Conservation (phyloP, 306 rosid genomes). For the Cucurbita maxima region DNA sequence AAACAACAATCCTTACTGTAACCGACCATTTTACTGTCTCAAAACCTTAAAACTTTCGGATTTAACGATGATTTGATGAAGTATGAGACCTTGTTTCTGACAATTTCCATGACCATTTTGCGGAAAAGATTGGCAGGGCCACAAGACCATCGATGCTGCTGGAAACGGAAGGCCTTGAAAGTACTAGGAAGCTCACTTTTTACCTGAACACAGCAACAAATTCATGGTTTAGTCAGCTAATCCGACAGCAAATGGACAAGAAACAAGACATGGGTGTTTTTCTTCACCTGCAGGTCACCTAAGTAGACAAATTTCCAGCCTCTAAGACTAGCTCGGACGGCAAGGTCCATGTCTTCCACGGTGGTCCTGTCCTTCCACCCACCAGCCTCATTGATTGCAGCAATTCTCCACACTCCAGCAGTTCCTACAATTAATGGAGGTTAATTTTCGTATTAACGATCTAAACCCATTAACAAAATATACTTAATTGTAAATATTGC, state of each 20-base stretch:
- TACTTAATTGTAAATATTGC: neutral
- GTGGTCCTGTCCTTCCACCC: conserved; percentile 99
- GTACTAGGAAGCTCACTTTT: conserved; percentile 99
- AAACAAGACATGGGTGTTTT: no score
- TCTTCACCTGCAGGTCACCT: conserved; percentile 75
- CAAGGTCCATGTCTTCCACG: conserved; percentile 98
- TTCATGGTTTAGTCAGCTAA: neutral
- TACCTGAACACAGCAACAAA: conserved; percentile 26
- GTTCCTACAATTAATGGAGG: conserved; percentile 41
- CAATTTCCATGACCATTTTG: conserved; percentile 91
- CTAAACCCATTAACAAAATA: neutral
- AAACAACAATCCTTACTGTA: no score
- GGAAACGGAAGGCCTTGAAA: conserved; percentile 92
- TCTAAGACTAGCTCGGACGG: conserved; percentile 89
- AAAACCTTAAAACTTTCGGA: neutral
- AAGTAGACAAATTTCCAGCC: conserved; percentile 98
- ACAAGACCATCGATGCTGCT: conserved; percentile 98
- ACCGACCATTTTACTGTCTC: no score
- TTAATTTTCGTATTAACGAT: neutral
- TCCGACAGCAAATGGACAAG: neutral
- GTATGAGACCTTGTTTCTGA: conserved; percentile 55
- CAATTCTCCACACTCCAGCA: conserved; percentile 96
- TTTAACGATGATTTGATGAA: neutral
- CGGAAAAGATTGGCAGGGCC: conserved; percentile 97
- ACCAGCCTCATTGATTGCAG: conserved; percentile 94